Evolutionary conservation across 179 eudicot genomes (phyloP).

Genomic region (Spergularia azorica): DNA sequence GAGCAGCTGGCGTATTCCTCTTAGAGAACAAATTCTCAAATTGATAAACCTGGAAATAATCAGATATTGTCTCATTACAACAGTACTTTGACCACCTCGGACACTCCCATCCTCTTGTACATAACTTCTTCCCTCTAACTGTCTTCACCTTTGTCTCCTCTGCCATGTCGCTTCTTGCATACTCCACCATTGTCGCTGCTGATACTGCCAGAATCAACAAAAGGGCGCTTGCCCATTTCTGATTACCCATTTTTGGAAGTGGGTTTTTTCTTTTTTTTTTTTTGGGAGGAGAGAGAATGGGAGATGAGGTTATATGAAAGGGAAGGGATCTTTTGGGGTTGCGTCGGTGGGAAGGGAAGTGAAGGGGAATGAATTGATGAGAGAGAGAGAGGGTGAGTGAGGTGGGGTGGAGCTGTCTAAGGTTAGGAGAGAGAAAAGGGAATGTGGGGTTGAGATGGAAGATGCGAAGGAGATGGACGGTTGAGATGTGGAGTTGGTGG

Average conservation of each 20-base stretch:
- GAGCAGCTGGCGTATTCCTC: slow-evolving; percentile 71
- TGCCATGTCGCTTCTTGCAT: slow-evolving; percentile 31
- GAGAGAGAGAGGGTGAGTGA: not conserved
- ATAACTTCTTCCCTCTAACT: slow-evolving; percentile 58
- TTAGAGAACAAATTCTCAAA: slow-evolving; percentile 76
- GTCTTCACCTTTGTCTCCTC: slow-evolving; percentile 46
- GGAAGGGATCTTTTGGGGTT: not conserved
- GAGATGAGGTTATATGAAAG: not conserved
- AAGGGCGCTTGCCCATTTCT: not conserved
- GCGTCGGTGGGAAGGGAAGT: slow-evolving; percentile 24
- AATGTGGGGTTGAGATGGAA: slow-evolving; percentile 10
- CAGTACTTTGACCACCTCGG: slow-evolving; percentile 50
- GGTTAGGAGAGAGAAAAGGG: not conserved
- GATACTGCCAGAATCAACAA: not conserved
- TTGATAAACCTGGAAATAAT: slow-evolving; percentile 65
- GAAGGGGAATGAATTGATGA: not conserved
- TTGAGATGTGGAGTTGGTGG: slow-evolving; percentile 16
- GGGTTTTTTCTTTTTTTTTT: not conserved
- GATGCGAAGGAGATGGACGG: slow-evolving; percentile 12
- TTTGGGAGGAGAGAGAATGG: not conserved
- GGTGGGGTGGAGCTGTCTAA: slow-evolving; percentile 10
- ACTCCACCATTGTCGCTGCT: not conserved
- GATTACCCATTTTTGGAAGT: not conserved
- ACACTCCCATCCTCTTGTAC: slow-evolving; percentile 80
- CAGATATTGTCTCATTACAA: slow-evolving; percentile 74